Evolutionary conservation across 2,329 filamentous ascomycete genomes (phyloP), one percentile per base, ranked within the genome.

Genomic region (Aspergillus ochraceoroseus): DNA sequence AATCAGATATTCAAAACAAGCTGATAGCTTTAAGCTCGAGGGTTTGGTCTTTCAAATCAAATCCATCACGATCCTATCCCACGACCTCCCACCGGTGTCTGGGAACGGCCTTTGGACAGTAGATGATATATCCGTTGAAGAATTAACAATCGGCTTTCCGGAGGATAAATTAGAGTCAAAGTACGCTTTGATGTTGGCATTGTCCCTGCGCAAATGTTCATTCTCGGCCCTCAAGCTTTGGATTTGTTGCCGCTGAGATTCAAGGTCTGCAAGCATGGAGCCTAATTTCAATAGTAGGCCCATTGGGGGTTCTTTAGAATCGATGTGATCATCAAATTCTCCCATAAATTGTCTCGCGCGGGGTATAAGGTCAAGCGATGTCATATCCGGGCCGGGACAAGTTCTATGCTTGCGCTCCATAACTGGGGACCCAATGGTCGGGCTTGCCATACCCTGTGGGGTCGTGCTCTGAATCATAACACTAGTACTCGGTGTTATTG

Each of bases 31-130:
- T n/a, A n/a, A n/a, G n/a, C n/a, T n/a, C n/a, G n/a, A n/a, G n/a
- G n/a, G n/a, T n/a, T n/a, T n/a, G n/a, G n/a, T n/a, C 2, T 12
- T 5, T 54, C 33, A 59, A 22, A 58, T 48, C 14, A 59, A 31
- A 29, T 59, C 54, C 30, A 49, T 35, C 4, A 52, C 48, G 25
- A 58, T 56, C 11, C 50, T 45, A 25, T 59, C 56, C 55, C 54
- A 58, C 5, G 48, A 47, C 23, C 47, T 51, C 4, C 46, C 52
- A 23, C 32, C 43, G 2, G 44, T 49, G 29, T 54, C 47, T 2
- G 41, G 13, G 3, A 39, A 25, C 2, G 51, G 45, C 12, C 38
- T 39, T 29, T 44, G 40, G 2, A 48, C 46, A n/a, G 13, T 38
- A 3, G 35, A 31, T 4, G 44, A 15, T 7, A 41, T 14, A 3